Evolutionary conservation across 2,329 filamentous ascomycete species (phyloP), one percentile per base, ranked within the genome.

Genomic region (Ophiostoma ulmi): DNA sequence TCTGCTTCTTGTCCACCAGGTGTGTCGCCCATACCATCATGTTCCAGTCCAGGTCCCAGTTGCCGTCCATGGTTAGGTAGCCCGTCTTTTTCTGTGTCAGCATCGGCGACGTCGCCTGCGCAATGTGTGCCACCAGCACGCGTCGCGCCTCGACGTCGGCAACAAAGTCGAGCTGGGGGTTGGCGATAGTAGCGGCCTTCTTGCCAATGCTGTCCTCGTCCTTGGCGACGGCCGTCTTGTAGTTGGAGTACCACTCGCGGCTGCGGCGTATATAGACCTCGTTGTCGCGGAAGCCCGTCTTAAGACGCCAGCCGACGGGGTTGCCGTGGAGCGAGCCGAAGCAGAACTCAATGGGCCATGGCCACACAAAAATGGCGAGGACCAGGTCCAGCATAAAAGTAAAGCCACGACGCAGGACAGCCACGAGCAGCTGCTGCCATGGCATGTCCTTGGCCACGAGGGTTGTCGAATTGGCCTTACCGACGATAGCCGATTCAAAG

Each of bases 21-120:
- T 81, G 81, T 65, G 92, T 90, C 4, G 92, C 92, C 73, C 85
- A 81, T 14, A 93, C 82, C 92, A 97, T 97, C 26, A 86, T 85
- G 66, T 84, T 84, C 85, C 94, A 97, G 78, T 97, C 93, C 72
- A 97, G 82, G 78, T 97, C 91, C 90, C 93, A 98, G 73, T 93
- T 86, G 73, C 85, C 87, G 77, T 94, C 91, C 84, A 97, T 91
- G 75, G 95, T 89, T 73, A 96, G 80, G 77, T 96, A 97, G 26
- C 93, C 93, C 39, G 93, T 97, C 85, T 96, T 97, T 75, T 88
- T 85, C 75, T 85, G 83, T 75, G 94, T 82, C 69, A 89, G 83
- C 75, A 87, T 80, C 31, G 88, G 86, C 20, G 89, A 85, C 4
- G 94, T 90, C 1, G 92, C 94, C 1, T 87, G 85, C 73, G 88